phyloP scores from a whole-genome alignment of 164 flowering plant species.

The Cinnamomum chago region DNA sequence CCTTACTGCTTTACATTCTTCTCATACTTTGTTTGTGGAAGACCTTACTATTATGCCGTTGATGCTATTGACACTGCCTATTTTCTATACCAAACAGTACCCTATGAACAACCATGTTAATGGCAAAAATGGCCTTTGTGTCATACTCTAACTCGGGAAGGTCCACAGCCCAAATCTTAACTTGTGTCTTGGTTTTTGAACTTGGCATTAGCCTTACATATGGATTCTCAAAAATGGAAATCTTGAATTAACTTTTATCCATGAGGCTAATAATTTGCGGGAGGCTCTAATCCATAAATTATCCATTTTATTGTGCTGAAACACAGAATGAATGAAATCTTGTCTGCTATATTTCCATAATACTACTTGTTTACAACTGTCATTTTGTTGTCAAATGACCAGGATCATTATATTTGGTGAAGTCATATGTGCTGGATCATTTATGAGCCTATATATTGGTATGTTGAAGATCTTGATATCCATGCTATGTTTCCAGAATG shows the following conservation, averaged over 20 bases:
- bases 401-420: slow-evolving; percentile 89
- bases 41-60: no score
- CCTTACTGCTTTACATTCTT: neutral
- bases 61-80: neutral
- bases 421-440: slow-evolving; percentile 77
- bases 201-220: neutral
- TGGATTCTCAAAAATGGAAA: neutral
- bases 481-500: neutral
- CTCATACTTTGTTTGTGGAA: neutral
- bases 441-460: slow-evolving; percentile 89
- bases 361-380: neutral
- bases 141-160: neutral
- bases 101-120: no score
- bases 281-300: neutral
- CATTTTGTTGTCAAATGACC: slow-evolving; percentile 24
- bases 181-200: neutral
- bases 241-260: neutral
- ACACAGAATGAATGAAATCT: neutral
- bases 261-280: neutral
- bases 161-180: neutral
- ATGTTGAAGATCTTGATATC: slow-evolving; percentile 24
- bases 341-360: neutral
- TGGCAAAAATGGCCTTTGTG: neutral
- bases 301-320: neutral
- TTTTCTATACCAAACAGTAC: neutral